These are phyloP conservation scores for Eragrostis tef DNA, from an alignment of 202 grass and related monocot genomes.

Conservation along the genomic window DNA sequence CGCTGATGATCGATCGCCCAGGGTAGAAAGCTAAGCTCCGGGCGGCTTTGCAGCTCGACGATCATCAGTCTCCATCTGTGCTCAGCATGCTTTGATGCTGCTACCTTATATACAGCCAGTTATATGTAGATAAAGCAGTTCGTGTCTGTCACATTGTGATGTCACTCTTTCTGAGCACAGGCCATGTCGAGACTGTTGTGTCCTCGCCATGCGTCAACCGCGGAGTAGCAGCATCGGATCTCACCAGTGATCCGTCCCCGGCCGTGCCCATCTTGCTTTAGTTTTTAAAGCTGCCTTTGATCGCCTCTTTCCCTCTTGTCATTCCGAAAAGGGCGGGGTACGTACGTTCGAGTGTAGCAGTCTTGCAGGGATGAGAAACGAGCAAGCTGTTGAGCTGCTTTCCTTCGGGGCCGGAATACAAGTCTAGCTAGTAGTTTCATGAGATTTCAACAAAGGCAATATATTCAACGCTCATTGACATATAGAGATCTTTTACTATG, in stretches of 20 bases:
- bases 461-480: too few relatives aligned
- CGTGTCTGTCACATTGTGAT: background rate
- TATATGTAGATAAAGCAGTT: background rate
- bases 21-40: background rate
- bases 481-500: too few relatives aligned
- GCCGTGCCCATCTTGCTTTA: background rate
- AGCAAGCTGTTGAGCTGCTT: background rate
- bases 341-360: too few relatives aligned
- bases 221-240: background rate
- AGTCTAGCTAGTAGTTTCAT: background rate
- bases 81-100: background rate
- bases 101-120: background rate
- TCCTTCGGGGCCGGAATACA: background rate
- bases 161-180: background rate
- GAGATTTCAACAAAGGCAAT: constrained; percentile 11
- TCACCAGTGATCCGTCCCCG: background rate
- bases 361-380: too few relatives aligned
- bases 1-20: background rate
- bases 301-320: background rate
- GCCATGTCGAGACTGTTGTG: background rate
- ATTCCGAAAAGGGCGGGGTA: background rate
- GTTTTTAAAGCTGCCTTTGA: background rate
- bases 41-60: background rate
- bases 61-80: too few relatives aligned
- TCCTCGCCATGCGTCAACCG: background rate